Percentiles rank a stretch among this genome's conserved stretches.
Conservation (phyloP, 805 yeast species). For the Candida broadrunensis region DNA sequence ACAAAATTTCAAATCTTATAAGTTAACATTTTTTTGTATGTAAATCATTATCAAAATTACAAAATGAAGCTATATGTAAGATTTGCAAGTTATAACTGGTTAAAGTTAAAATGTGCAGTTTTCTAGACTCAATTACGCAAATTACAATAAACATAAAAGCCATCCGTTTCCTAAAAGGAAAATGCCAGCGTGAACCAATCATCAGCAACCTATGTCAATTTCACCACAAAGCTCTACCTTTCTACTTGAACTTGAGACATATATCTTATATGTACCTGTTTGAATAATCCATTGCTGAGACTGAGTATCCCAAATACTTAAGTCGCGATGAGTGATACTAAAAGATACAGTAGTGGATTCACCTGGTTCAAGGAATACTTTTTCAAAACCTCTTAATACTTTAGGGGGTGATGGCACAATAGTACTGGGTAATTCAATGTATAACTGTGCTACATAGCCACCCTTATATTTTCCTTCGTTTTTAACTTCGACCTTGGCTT, state of each 20-base stretch:
- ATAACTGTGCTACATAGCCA: constrained; percentile 50
- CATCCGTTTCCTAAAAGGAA: too few relatives aligned
- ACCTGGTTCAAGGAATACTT: constrained; percentile 45
- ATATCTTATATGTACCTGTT: constrained; percentile 52
- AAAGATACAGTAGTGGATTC: constrained; percentile 36
- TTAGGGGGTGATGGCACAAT: constrained; percentile 50
- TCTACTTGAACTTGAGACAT: constrained; percentile 48
- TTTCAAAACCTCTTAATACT: constrained; percentile 56
- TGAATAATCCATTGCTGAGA: constrained; percentile 58
- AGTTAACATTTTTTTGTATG: too few relatives aligned
- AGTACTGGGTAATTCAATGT: constrained; percentile 49
- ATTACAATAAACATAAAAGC: too few relatives aligned
- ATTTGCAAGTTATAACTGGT: too few relatives aligned
- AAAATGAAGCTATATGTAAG: too few relatives aligned
- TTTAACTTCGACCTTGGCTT: constrained; percentile 42
- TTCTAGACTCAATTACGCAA: too few relatives aligned
- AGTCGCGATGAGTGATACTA: constrained; percentile 48
- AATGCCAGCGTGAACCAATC: too few relatives aligned
- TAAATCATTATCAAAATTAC: too few relatives aligned
- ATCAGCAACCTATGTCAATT: constrained; percentile 33
- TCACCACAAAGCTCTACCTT: constrained; percentile 46
- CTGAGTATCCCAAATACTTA: constrained; percentile 54
- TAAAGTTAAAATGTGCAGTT: too few relatives aligned
- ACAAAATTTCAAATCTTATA: too few relatives aligned
- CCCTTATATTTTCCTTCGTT: constrained; percentile 49